Conservation (phyloP, 148 eudicot genomes). For the Vaccinium vitisidaea region DNA sequence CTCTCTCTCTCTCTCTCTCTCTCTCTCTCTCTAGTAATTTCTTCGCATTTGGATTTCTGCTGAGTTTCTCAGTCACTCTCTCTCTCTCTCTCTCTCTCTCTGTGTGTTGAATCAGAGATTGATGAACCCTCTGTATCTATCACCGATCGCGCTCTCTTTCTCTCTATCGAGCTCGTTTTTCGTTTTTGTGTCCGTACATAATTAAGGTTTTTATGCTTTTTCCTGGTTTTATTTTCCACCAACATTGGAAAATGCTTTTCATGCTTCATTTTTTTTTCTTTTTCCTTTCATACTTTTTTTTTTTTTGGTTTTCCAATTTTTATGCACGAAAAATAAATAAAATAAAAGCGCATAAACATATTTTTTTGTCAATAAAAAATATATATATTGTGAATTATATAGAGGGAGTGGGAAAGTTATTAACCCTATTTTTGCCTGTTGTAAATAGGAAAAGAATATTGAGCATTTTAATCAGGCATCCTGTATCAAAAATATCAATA, state of each 20-base stretch:
- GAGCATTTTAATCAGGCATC: too few species aligned
- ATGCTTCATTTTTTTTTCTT: too few species aligned
- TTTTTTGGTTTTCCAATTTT: too few species aligned
- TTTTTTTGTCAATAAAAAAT: too few species aligned
- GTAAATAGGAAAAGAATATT: too few species aligned
- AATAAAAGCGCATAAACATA: too few species aligned
- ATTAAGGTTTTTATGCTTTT: background rate
- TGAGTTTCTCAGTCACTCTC: constrained; percentile 4
- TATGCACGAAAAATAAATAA: too few species aligned
- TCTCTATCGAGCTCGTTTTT: background rate
- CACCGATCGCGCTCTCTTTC: constrained; percentile 37
- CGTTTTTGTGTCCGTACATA: constrained; percentile 7
- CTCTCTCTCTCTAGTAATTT: constrained; percentile 16
- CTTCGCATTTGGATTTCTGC: constrained; percentile 28
- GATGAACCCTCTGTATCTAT: constrained; percentile 28
- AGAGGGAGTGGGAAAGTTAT: too few species aligned
- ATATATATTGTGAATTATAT: too few species aligned
- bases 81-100: background rate
- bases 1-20: constrained; percentile 14
- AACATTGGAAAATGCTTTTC: background rate
- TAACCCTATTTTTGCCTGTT: too few species aligned
- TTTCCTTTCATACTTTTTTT: too few species aligned
- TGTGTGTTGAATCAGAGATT: constrained; percentile 24
- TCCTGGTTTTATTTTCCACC: constrained; percentile 1
- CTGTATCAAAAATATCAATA: too few species aligned